Base-by-base conservation (phyloP, 352 stramenopile species). In the Lagenidium giganteum region DNA sequence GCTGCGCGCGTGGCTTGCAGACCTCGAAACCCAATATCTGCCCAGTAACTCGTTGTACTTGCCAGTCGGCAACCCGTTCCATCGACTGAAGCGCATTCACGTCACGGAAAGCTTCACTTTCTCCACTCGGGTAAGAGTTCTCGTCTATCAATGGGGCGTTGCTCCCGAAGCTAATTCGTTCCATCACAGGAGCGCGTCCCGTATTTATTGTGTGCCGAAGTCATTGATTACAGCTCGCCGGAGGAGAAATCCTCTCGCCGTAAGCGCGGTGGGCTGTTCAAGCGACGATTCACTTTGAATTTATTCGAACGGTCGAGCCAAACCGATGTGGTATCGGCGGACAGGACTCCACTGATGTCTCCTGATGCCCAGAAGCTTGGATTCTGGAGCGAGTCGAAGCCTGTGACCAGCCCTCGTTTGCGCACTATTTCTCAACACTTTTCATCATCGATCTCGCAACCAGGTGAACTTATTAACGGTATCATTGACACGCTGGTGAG, bases 61-160 rank as follows among this genome's bases (percentile, higher is more conserved):
- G 2, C 80, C 80, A 3, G 75, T 90, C 8, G 76, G 77, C 16
- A 88, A 93, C 38, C 65, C 73, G 20, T 85, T 73, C 33, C 80
- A 93, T 31, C 70, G 75, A 4, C 51, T 93, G 25, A 90, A 90
- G 54, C 67, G 65, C 17, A 79, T 93, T 29, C 80, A 90, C 43
- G 66, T 89, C 8, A 62, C 60, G 5, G 80, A 93, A 39, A 87
- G 77, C 47, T 93, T 93, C 56, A 90, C 77, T 0, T 93, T 93
- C 39, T 88, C 74, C 13, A 92, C 80, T 8, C 47, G 80, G 16
- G 67, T 79, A 51, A 13, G 44, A 36, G 14, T 4, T 8, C n/a
- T n/a, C n/a, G n/a, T n/a, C n/a, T n/a, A n/a, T n/a, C n/a, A n/a
- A n/a, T n/a, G n/a, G n/a, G n/a, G n/a, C n/a, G n/a, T 26, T 18